phyloP scores from a whole-genome alignment of 148 eudicot genomes.

The Vaccinium darrowii region DNA sequence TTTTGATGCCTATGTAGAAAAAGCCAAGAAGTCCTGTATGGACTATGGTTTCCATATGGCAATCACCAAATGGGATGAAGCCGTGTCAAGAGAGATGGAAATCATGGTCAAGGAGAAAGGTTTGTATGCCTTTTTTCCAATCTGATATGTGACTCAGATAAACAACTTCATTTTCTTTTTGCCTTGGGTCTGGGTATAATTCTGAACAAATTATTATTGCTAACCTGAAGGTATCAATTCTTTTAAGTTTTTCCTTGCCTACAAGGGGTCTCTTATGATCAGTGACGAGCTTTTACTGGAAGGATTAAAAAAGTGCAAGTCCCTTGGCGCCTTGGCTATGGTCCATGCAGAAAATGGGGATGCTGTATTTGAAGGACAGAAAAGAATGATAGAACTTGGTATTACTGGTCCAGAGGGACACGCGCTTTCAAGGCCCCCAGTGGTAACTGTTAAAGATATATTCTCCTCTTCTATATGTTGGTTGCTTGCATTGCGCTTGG shows the following conservation, averaged over 20 bases:
- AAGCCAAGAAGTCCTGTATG: conserved; percentile 75
- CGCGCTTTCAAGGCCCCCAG: conserved; percentile 92
- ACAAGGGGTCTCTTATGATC: conserved; percentile 91
- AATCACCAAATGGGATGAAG: conserved; percentile 91
- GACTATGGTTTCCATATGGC: conserved; percentile 99
- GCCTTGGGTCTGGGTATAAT: background rate
- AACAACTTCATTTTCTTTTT: background rate
- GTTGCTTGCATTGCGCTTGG: conserved; percentile 2
- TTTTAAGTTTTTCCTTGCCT: conserved; percentile 94
- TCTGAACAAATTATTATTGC: conserved; percentile 5
- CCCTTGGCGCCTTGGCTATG: conserved; percentile 96
- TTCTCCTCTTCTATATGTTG: background rate
- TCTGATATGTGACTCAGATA: background rate
- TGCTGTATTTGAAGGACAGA: conserved; percentile 99
- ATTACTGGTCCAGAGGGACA: conserved; percentile 99
- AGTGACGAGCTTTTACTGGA: conserved; percentile 81
- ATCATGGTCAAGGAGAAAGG: conserved; percentile 93
- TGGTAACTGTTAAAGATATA: conserved; percentile 41
- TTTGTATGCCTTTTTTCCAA: conserved; percentile 18
- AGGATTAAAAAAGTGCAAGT: conserved; percentile 91
- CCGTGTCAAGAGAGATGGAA: conserved; percentile 86
- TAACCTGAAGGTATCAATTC: conserved; percentile 77
- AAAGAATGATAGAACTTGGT: conserved; percentile 95
- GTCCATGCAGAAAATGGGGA: conserved; percentile 99
- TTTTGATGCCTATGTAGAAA: conserved; percentile 56